Percentiles rank a stretch among this genome's conserved stretches.
Evolutionary conservation across 306 rosid genomes (phyloP).

Genomic region (Corylus heterophylla): DNA sequence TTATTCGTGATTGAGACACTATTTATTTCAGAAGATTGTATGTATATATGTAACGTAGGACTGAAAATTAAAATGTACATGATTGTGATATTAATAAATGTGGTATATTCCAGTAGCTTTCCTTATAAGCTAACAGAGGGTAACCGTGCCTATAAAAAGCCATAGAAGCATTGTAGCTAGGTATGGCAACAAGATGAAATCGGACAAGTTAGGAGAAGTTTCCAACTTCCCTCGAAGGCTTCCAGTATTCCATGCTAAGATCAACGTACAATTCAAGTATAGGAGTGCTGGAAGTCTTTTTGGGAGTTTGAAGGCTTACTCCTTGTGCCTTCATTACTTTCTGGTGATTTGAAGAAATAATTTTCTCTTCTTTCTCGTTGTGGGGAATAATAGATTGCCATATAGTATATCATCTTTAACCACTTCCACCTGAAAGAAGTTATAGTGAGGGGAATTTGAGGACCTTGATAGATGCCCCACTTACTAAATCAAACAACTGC

Average conservation of each 20-base stretch:
- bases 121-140: not conserved
- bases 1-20: not conserved
- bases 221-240: constrained; percentile 29
- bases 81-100: not conserved
- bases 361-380: not conserved
- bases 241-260: constrained; percentile 16
- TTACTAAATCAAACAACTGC: too few species aligned
- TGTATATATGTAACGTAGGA: not conserved
- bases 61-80: not conserved
- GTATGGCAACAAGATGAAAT: not conserved
- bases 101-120: not conserved
- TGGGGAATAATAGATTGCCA: too few species aligned
- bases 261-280: too few species aligned
- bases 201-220: not conserved
- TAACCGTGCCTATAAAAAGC: not conserved
- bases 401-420: too few species aligned
- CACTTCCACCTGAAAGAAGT: too few species aligned
- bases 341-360: not conserved
- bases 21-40: not conserved
- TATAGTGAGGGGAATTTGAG: too few species aligned
- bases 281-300: constrained; percentile 1
- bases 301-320: constrained; percentile 14
- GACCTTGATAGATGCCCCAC: too few species aligned
- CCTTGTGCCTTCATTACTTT: not conserved
- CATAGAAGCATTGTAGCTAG: not conserved